Evolutionary conservation across 1,284 basidiomycete genomes (phyloP), one percentile per base, ranked within the genome.

Genomic region (Pascua sp.): DNA sequence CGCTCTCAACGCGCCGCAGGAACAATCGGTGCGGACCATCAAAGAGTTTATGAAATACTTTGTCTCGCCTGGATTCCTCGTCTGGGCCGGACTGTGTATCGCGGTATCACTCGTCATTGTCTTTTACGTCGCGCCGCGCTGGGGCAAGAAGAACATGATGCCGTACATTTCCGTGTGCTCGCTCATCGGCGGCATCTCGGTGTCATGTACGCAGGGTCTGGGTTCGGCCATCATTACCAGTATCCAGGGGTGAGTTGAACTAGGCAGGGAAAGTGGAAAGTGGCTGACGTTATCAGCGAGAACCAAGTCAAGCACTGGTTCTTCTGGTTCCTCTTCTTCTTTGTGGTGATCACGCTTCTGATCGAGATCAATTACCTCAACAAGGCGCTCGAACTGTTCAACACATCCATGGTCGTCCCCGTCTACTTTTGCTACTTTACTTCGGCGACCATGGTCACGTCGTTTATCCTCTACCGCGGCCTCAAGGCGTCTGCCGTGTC

Each of bases 121-220:
- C 15, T 74, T 78, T 57, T 77, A 60, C 40, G 71, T 63, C 24
- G 76, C 68, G 0, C 73, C 59, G 42, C 85, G 86, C 68, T 91
- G 90, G 75, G 95, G 95, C 54, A 93, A 89, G 78, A 87, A 87
- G 78, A 89, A 86, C 70, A 97, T 98, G 94, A 78, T 98, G 61
- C 93, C 93, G 83, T 97, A 98, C 77, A 93, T 96, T 67, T 80
- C 83, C 46, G 89, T 97, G 42, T 98, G 95, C 78, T 92, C 89
- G 63, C 86, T 98, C 81, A 97, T 98, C 69, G 95, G 95, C 36
- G 95, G 96, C 1, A 88, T 98, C 59, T 91, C 88, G 61, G 95
- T 98, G 66, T 93, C 90, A 66, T 94, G 95, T 58, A 97, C 93
- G 4, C 93, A 91, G 45, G 95, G 95, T 40, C 83, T 98, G 17